These are phyloP conservation scores for Yarrowia divulgata DNA, from an alignment of 805 yeast genomes.

Conservation along the genomic window DNA sequence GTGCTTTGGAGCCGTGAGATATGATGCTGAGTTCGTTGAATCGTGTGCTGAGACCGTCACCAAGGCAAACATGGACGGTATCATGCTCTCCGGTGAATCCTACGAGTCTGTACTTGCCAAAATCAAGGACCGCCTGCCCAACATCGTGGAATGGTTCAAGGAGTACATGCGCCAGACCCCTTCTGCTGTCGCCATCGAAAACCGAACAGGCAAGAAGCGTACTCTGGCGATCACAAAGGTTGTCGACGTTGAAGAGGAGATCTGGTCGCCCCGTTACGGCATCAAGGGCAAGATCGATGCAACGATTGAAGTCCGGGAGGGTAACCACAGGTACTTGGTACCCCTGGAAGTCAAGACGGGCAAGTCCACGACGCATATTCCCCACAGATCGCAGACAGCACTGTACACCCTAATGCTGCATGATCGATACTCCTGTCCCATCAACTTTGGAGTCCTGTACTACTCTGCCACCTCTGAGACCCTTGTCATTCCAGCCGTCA, in stretches of 20 bases:
- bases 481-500: constrained; percentile 60
- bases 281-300: constrained; percentile 89
- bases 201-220: constrained; percentile 48
- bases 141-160: constrained; percentile 46
- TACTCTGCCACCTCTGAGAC: constrained; percentile 71
- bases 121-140: constrained; percentile 48
- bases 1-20: constrained; percentile 55
- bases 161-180: constrained; percentile 46
- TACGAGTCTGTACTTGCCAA: constrained; percentile 63
- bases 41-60: constrained; percentile 54
- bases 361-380: constrained; percentile 56
- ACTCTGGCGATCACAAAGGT: constrained; percentile 66
- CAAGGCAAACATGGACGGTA: constrained; percentile 41
- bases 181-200: constrained; percentile 42
- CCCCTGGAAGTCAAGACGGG: constrained; percentile 96
- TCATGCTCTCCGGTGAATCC: constrained; percentile 58
- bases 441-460: constrained; percentile 69
- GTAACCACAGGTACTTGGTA: constrained; percentile 57
- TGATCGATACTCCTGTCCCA: constrained; percentile 78
- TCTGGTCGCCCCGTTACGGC: constrained; percentile 92
- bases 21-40: constrained; percentile 53
- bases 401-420: constrained; percentile 78
- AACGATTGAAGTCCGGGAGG: constrained; percentile 67
- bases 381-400: constrained; percentile 87
- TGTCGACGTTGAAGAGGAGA: constrained; percentile 85